Evolutionary conservation across 495 filamentous ascomycete species (phyloP).

Genomic region (Penicillium herquei): DNA sequence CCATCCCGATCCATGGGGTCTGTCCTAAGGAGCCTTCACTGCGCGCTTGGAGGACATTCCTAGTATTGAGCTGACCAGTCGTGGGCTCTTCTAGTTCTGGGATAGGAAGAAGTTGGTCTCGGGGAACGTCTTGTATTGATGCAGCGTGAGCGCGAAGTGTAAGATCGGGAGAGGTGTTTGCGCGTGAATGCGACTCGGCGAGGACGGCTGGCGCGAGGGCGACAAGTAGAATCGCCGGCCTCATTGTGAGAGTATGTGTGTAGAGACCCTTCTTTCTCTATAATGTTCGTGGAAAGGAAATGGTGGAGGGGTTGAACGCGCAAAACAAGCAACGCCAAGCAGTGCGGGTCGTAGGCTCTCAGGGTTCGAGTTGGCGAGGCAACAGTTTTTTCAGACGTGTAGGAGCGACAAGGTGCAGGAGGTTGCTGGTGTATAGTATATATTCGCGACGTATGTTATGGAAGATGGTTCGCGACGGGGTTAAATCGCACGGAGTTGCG

Average conservation of each 20-base stretch:
- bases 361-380: slow-evolving; percentile 28
- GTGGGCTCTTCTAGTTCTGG: neutral
- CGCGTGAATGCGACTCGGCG: slow-evolving; percentile 25
- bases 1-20: slow-evolving; percentile 51
- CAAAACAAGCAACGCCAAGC: slow-evolving; percentile 35
- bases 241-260: slow-evolving; percentile 25
- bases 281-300: neutral
- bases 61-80: slow-evolving; percentile 4
- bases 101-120: slow-evolving; percentile 8
- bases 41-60: slow-evolving; percentile 32
- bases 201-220: slow-evolving; percentile 36
- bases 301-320: neutral
- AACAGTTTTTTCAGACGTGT: slow-evolving; percentile 13
- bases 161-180: slow-evolving; percentile 21
- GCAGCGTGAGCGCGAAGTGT: slow-evolving; percentile 26
- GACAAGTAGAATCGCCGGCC: slow-evolving; percentile 27
- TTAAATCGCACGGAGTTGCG: neutral
- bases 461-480: neutral
- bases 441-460: neutral
- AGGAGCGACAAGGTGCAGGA: neutral
- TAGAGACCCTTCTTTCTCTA: neutral
- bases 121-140: slow-evolving; percentile 27
- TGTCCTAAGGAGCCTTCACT: slow-evolving; percentile 48
- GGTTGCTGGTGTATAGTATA: neutral
- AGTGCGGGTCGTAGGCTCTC: slow-evolving; percentile 16